phyloP scores from a whole-genome alignment of 2,329 filamentous ascomycete species.

The Orbilia ellipsospora region DNA sequence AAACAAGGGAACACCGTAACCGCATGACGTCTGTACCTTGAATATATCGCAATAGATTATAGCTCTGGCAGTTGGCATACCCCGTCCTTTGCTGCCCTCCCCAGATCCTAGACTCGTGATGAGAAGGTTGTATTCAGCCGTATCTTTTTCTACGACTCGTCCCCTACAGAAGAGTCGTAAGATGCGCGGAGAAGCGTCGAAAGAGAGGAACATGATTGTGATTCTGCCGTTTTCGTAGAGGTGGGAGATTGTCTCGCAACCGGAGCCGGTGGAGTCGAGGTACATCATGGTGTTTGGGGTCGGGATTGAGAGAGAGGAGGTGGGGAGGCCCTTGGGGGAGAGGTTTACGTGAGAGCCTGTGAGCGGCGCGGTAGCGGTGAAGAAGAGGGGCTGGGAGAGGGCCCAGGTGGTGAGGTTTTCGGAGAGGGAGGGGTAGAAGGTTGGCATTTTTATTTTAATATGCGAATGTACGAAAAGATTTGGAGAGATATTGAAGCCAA shows the following conservation, averaged over 20 bases:
- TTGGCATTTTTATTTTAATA: conserved; percentile 66
- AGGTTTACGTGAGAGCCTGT: conserved; percentile 74
- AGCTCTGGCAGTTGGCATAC: conserved; percentile 68
- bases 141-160: conserved; percentile 71
- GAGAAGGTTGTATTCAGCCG: conserved; percentile 65
- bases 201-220: conserved; percentile 79
- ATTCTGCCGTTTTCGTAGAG: conserved; percentile 80
- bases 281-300: conserved; percentile 66
- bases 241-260: conserved; percentile 80
- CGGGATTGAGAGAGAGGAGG: conserved; percentile 72
- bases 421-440: conserved; percentile 70
- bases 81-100: conserved; percentile 56
- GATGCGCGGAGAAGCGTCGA: conserved; percentile 71
- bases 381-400: conserved; percentile 77
- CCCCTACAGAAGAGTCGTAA: conserved; percentile 73
- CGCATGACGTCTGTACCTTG: conserved; percentile 75
- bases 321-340: conserved; percentile 77
- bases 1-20: conserved; percentile 70
- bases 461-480: no score
- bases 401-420: conserved; percentile 72
- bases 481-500: no score
- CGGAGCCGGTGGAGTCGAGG: conserved; percentile 78
- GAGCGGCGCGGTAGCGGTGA: conserved; percentile 77
- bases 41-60: conserved; percentile 73
- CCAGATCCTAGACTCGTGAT: conserved; percentile 64